Evolutionary conservation across 2,329 filamentous ascomycete genomes (phyloP), one percentile per base, ranked within the genome.

Genomic region (Pyrenophora seminiperda): DNA sequence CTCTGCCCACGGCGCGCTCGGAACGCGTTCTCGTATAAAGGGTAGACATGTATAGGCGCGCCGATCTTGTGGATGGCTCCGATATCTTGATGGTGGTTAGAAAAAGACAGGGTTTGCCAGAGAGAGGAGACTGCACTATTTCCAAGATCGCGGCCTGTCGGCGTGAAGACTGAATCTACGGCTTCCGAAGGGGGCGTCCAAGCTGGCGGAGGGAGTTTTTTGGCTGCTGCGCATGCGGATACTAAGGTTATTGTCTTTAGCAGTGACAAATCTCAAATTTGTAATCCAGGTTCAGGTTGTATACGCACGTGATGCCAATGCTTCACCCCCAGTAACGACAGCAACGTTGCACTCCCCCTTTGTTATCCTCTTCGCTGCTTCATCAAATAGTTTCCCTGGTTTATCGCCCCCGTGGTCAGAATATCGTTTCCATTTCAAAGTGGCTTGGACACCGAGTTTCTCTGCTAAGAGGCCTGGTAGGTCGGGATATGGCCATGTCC

Each of bases 401-500:
- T 84, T 80, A 56, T 88, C 83, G 0, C 86, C 86, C 0, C 84
- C 85, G 73, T 88, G 83, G 2, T 80, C 78, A 18, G 78, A 83
- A 50, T 82, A 79, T 19, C 74, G 68, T 39, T 73, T 77, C 58
- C 83, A 79, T 1, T 71, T 73, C 0, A 80, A 73, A 9, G 29
- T 33, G 11, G 80, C 68, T 2, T 76, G 65, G 3, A 83, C 72
- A 0, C 73, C 75, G 2, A 88, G 67, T 30, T 74, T 77, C 31
- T 78, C 58, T 0, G 79, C 75, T 5, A 89, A 63, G 1, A 83
- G 70, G 4, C 74, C 76, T 0, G 84, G 83, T 1, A 87, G 68
- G 62, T 88, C 80, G 1, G 76, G 69, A 62, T 88, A 88, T 0
- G 81, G 79, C 85, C 85, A 87, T 0, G 85, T 86, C 85, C 85